Evolutionary conservation across 257 asterid species (phyloP), one percentile per base, ranked within the genome.

Genomic region (Avicennia marina): DNA sequence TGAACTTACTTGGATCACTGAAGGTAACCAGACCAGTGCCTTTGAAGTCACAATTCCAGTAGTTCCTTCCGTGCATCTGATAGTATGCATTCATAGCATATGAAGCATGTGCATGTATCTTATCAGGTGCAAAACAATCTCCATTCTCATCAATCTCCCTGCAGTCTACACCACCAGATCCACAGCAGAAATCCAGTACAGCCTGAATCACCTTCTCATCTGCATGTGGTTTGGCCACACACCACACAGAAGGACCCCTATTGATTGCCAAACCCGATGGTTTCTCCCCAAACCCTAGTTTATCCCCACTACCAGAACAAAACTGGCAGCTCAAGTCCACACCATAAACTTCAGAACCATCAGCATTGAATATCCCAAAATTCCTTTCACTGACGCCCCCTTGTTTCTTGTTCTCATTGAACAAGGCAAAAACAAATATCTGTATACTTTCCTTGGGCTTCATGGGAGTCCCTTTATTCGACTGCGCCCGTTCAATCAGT

Each of bases 241-340:
- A 80, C 93, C 93, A 83, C 18, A 80, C 93, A 2, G 87, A 75
- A 42, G 87, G 93, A 4, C 93, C 88, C 48, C 76, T 63, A 16
- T 11, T 64, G 25, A 22, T 44, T 2, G 54, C 75, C 53, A 43
- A 11, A 5, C 60, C 69, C 0, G 66, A 41, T 39, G 62, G 16
- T 27, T 51, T 77, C 70, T 65, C 72, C 57, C 83, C 78, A 22
- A 66, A 64, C 26, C 43, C 80, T 12, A 58, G 47, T 36, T 66
- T 75, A 2, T 51, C 70, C 1, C 25, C 66, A 6, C 20, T 38
- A 9, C 29, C 64, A 2, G 76, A 68, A 41, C 87, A 77, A 31
- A 80, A 80, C 47, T 63, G 48, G 50, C 91, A 79, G 55, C 78
- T 79, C 67, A 83, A 68, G 65, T 83, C 90, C 43, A 84, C 69